phyloP scores from a whole-genome alignment of 2,329 filamentous ascomycete genomes.

The Pseudocercospora musae region DNA sequence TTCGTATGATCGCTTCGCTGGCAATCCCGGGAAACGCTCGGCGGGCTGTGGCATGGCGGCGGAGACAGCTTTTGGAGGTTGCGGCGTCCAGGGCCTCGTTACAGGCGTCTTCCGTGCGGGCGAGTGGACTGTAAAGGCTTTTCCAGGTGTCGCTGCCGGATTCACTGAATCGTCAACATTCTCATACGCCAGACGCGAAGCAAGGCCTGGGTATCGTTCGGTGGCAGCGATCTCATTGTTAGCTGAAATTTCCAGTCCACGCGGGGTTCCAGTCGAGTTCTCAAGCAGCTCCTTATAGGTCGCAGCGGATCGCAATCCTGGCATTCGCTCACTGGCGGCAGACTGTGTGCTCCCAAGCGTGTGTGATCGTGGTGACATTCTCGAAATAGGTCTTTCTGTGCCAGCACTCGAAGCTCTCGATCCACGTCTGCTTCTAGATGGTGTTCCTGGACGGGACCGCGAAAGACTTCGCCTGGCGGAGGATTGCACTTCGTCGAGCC shows the following conservation, averaged over 20 bases:
- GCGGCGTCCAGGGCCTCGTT: not conserved
- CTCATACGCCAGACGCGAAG: constrained; percentile 13
- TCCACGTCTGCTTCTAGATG: not conserved
- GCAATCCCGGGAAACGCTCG: constrained; percentile 18
- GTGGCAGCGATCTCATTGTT: not conserved
- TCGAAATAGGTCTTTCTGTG: not conserved
- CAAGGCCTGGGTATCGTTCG: constrained; percentile 19
- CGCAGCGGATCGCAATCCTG: constrained; percentile 12
- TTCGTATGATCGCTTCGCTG: constrained; percentile 14
- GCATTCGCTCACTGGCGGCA: constrained; percentile 14
- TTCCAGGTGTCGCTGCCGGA: not conserved
- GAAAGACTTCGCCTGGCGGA: not conserved
- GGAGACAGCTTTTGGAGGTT: not conserved
- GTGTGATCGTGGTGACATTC: not conserved
- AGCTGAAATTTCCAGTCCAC: not conserved
- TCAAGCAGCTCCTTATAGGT: constrained; percentile 15
- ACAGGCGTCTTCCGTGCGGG: not conserved
- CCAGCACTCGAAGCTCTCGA: not conserved
- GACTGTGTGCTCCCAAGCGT: not conserved
- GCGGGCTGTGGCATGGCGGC: not conserved
- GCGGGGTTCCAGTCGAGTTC: not conserved
- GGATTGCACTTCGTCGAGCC: constrained; percentile 2
- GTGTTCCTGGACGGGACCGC: not conserved
- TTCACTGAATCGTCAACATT: not conserved
- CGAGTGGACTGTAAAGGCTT: not conserved